These are phyloP conservation scores for Triangularia verruculosa DNA, from an alignment of 2,329 filamentous ascomycete species.

Conservation along the genomic window DNA sequence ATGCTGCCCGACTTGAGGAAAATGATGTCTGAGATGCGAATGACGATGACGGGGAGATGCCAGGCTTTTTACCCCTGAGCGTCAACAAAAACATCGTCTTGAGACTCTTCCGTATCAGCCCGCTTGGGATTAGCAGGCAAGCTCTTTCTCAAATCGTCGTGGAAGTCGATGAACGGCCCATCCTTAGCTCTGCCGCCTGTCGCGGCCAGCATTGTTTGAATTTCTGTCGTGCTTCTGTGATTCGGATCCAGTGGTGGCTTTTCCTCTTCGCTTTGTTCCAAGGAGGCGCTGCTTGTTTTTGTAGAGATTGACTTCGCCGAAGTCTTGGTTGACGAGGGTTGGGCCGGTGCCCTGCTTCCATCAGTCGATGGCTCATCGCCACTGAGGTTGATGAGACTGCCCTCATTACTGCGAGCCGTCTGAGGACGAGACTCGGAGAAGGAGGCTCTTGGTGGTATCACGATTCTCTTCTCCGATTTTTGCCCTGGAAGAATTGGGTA, in stretches of 20 bases:
- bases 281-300: not conserved
- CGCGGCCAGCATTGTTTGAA: slow-evolving; percentile 43
- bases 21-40: not conserved
- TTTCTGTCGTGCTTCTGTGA: slow-evolving; percentile 36
- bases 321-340: not conserved
- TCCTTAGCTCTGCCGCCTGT: slow-evolving; percentile 46
- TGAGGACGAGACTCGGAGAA: slow-evolving; percentile 23
- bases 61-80: slow-evolving; percentile 27
- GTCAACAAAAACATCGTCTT: slow-evolving; percentile 42
- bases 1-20: not conserved
- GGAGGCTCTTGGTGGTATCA: slow-evolving; percentile 50
- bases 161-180: slow-evolving; percentile 56
- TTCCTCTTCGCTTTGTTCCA: slow-evolving; percentile 4
- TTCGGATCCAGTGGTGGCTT: slow-evolving; percentile 20
- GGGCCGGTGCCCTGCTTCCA: not conserved
- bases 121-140: slow-evolving; percentile 40
- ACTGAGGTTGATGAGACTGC: slow-evolving; percentile 55
- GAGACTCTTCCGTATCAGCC: slow-evolving; percentile 36
- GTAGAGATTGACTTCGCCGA: not conserved
- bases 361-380: slow-evolving; percentile 38
- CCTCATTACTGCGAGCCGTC: slow-evolving; percentile 26
- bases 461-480: slow-evolving; percentile 50
- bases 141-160: slow-evolving; percentile 50
- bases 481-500: slow-evolving; percentile 83
- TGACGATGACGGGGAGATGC: not conserved